Evolutionary conservation across 805 yeast species (phyloP).

Genomic region (Tetrapisispora phaffii): DNA sequence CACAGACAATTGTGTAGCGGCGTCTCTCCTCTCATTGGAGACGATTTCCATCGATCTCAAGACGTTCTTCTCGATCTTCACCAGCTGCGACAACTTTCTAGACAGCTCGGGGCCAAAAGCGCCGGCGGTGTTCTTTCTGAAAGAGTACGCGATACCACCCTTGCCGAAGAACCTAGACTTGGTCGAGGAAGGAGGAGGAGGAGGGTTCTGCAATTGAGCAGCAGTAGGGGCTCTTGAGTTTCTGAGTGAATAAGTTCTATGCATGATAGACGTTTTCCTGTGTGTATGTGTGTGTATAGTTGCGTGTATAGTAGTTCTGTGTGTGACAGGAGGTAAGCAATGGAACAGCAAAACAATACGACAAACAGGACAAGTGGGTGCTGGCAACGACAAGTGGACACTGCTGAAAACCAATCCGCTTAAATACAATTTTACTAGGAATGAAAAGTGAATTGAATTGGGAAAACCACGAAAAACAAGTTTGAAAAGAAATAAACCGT

Average conservation of each 20-base stretch:
- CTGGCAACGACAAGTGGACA: too few relatives aligned
- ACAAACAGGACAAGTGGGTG: too few relatives aligned
- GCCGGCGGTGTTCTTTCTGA: conserved; percentile 68
- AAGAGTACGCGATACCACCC: conserved; percentile 47
- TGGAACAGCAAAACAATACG: too few relatives aligned
- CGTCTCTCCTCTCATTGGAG: conserved; percentile 69
- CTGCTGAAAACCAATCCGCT: background rate
- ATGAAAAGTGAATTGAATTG: too few relatives aligned
- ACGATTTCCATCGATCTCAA: conserved; percentile 70
- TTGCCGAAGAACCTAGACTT: conserved; percentile 79
- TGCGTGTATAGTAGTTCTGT: too few relatives aligned
- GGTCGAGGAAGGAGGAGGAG: conserved; percentile 88
- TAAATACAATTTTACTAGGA: background rate
- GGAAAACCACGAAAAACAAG: too few relatives aligned
- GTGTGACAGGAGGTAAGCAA: background rate
- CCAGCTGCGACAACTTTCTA: conserved; percentile 60
- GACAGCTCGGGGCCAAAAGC: conserved; percentile 73
- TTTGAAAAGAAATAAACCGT: too few relatives aligned
- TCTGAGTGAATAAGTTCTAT: conserved; percentile 96
- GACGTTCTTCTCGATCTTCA: conserved; percentile 74
- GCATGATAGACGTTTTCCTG: conserved; percentile 46
- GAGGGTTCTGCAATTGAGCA: conserved; percentile 86
- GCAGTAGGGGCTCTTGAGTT: conserved; percentile 95
- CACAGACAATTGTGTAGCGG: conserved; percentile 68
- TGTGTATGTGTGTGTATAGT: too few relatives aligned